Evolutionary conservation across 441 rosid species (phyloP).

Genomic region (Gossypium lobatum): DNA sequence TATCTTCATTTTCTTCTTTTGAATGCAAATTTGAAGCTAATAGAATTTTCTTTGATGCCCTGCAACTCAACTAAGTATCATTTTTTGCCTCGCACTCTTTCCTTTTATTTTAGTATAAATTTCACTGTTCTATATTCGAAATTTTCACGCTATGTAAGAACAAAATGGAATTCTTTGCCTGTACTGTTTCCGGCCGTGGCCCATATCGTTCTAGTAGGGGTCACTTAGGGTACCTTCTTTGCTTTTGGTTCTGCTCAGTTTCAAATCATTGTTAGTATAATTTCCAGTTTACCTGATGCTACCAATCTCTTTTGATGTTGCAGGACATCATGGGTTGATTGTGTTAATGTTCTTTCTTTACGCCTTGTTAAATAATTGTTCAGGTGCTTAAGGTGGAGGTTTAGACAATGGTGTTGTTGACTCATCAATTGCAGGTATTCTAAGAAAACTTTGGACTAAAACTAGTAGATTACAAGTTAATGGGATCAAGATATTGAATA

Average conservation of each 20-base stretch:
- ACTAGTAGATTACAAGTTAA: not conserved
- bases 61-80: not conserved
- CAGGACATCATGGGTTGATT: conserved; percentile 7
- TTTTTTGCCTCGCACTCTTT: too few species aligned
- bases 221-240: not conserved
- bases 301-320: not conserved
- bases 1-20: not conserved
- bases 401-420: conserved; percentile 78
- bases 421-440: conserved; percentile 80
- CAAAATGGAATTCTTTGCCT: not conserved
- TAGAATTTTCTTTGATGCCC: not conserved
- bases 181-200: not conserved
- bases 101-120: not conserved
- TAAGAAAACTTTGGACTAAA: not conserved
- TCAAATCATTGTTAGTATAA: not conserved
- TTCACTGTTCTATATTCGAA: not conserved
- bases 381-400: conserved; percentile 42
- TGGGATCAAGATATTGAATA: not conserved
- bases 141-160: not conserved
- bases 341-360: conserved; percentile 19
- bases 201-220: not conserved
- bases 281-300: not conserved
- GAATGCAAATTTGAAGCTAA: not conserved
- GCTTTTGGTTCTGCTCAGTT: not conserved
- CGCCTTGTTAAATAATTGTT: conserved; percentile 55